Conservation (phyloP, 1,284 basidiomycete species). For the Trichosporon inkin region DNA sequence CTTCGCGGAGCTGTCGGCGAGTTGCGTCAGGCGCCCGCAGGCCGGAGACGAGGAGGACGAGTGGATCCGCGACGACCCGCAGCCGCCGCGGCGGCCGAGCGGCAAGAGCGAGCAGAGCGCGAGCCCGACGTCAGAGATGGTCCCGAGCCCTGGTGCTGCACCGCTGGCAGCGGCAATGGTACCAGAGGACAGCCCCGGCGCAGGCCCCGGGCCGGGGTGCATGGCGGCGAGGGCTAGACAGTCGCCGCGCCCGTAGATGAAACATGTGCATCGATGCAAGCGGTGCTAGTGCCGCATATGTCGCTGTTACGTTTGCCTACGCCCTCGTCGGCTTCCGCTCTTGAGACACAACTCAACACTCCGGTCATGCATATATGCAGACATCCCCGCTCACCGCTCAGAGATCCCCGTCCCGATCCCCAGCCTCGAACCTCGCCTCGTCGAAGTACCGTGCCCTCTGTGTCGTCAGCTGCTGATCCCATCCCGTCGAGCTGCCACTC, state of each 20-base stretch:
- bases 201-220: too few species aligned
- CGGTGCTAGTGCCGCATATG: too few species aligned
- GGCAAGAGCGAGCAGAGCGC: not conserved
- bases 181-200: too few species aligned
- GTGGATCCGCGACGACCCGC: slow-evolving; percentile 8
- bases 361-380: too few species aligned
- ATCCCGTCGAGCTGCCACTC: slow-evolving; percentile 19
- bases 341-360: too few species aligned
- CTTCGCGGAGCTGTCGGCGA: slow-evolving; percentile 39
- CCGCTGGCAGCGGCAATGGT: too few species aligned
- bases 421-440: slow-evolving; percentile 56
- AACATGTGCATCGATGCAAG: too few species aligned
- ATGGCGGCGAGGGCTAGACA: too few species aligned
- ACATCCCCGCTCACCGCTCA: too few species aligned
- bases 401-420: slow-evolving; percentile 43
- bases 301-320: too few species aligned
- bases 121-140: not conserved
- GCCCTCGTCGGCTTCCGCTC: too few species aligned
- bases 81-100: not conserved
- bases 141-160: not conserved
- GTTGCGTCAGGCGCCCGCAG: slow-evolving; percentile 23
- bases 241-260: too few species aligned
- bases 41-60: slow-evolving; percentile 11
- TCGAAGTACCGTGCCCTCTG: slow-evolving; percentile 72
- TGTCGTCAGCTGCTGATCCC: slow-evolving; percentile 3